Conservation (phyloP, 2,329 filamentous ascomycete genomes). For the Zymoseptoria passerinii region DNA sequence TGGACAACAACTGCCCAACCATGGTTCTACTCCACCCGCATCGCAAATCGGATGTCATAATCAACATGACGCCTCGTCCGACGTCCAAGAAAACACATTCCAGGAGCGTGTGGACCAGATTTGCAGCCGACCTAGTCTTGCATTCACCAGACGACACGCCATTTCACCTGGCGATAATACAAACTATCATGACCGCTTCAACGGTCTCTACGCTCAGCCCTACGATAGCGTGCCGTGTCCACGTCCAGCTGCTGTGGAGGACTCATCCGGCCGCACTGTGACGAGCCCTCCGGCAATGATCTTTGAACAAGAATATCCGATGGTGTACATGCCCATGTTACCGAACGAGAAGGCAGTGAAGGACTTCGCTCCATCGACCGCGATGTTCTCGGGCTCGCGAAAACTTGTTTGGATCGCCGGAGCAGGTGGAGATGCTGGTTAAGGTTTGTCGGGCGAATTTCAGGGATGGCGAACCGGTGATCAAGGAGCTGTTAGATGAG, state of each 20-base stretch:
- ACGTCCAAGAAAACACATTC: slow-evolving; percentile 30
- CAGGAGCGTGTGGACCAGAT: slow-evolving; percentile 28
- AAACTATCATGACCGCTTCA: slow-evolving; percentile 24
- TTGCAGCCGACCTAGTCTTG: slow-evolving; percentile 24
- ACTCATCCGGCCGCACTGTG: slow-evolving; percentile 26
- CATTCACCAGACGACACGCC: slow-evolving; percentile 25
- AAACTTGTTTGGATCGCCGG: slow-evolving; percentile 30
- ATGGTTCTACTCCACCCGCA: slow-evolving; percentile 24
- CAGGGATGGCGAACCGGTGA: slow-evolving; percentile 18
- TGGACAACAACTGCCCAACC: slow-evolving; percentile 32
- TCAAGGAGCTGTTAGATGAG: slow-evolving; percentile 21
- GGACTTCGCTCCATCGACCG: slow-evolving; percentile 27
- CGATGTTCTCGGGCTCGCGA: slow-evolving; percentile 27
- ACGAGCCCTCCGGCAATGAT: slow-evolving; percentile 23
- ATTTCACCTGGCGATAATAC: slow-evolving; percentile 15
- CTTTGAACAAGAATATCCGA: slow-evolving; percentile 20
- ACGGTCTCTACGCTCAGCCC: slow-evolving; percentile 26
- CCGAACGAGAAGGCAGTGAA: slow-evolving; percentile 28
- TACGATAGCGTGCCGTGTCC: slow-evolving; percentile 20
- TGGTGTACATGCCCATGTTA: slow-evolving; percentile 28
- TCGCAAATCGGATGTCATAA: slow-evolving; percentile 25
- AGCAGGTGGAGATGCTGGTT: slow-evolving; percentile 28
- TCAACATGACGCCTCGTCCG: slow-evolving; percentile 28
- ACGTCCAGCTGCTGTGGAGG: slow-evolving; percentile 22
- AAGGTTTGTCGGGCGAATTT: slow-evolving; percentile 24